Evolutionary conservation across 2,329 filamentous ascomycete species (phyloP), one percentile per base, ranked within the genome.

Genomic region (Phialophora chinensis): DNA sequence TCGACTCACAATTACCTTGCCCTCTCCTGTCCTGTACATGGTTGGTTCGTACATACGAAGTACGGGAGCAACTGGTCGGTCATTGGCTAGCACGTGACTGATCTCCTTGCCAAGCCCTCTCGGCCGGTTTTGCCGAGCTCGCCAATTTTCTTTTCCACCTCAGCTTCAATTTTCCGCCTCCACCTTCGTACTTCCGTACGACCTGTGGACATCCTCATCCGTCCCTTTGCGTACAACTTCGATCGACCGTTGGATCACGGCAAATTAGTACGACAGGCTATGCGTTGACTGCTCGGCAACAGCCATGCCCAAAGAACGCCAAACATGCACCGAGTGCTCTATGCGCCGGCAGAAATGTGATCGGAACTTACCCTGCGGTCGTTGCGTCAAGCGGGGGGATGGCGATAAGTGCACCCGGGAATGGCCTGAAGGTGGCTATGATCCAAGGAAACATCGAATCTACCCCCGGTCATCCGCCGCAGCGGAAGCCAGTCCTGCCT

Each of bases 351-450:
- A 73, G 62, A 73, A 73, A 70, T 80, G 78, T 71, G 78, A 80
- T 72, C 77, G 78, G 71, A 77, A 78, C 53, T 68, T 77, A 11
- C 78, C 78, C 50, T 80, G 78, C 61, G 72, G 76, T 62, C 79
- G 79, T 69, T 80, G 78, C 70, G 73, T 78, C 63, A 80, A 79
- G 69, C 76, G 78, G 65, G 78, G 77, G 59, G 68, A 73, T 50
- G 67, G 62, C 49, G 77, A 78, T 67, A 76, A 72, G 67, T 79
- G 78, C 65, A 75, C 77, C 10, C 64, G 69, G 17, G 68, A 70
- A 38, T 73, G 71, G 71, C 69, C 69, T 4, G 55, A 67, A n/a
- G 68, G 62, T 42, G 71, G 71, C 8, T 73, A 73, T 50, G 69
- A 73, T 59, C 71, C 71, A 4, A 72, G 66, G 61, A 27, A 65